Evolutionary conservation across 2,329 filamentous ascomycete genomes (phyloP), one percentile per base, ranked within the genome.

Genomic region (Colletotrichum kahawae): DNA sequence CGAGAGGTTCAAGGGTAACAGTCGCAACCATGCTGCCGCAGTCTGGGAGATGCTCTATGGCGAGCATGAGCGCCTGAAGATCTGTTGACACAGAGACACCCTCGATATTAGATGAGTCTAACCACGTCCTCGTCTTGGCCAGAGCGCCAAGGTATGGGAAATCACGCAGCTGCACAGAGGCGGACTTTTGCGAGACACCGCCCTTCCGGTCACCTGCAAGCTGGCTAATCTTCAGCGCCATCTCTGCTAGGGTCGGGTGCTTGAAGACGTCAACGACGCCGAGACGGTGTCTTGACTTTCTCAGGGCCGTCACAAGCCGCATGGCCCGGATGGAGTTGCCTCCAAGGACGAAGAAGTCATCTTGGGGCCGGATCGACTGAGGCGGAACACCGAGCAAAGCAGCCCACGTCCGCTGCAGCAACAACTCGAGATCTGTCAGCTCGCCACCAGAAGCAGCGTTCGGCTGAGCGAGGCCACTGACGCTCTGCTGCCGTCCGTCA

Each of bases 381-480:
- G 56, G 24, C 4, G 27, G 16, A 18, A 59, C 14, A 8, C 16
- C 56, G 27, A 59, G 56, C 16, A 59, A 27, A 27, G 16, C 13
- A 27, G 56, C 27, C 24, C 24, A 27, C 21, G 29, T 29, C 2
- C 29, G 24, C 56, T 29, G 56, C 24, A 59, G 29, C 16, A 18
- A 18, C 1, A 18, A 1, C 56, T 33, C 56, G 13, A 27, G 29
- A 18, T 27, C 56, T 2, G 56, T 18, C 14, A 31, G 9, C 4
- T 33, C 56, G 27, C 14, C 24, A 1, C 1, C 1, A 29, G 24
- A 29, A 18, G 56, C 2, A 18, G 2, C 27, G 5, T 27, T 27
- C 8, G 21, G 16, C 4, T 27, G 7, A 3, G 1, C 1, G 0
- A 10, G 36, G 8, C 16, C 4, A 3, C 0, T 9, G 16, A 1